phyloP scores from a whole-genome alignment of 306 rosid genomes.

The Citrullus colocynthis region DNA sequence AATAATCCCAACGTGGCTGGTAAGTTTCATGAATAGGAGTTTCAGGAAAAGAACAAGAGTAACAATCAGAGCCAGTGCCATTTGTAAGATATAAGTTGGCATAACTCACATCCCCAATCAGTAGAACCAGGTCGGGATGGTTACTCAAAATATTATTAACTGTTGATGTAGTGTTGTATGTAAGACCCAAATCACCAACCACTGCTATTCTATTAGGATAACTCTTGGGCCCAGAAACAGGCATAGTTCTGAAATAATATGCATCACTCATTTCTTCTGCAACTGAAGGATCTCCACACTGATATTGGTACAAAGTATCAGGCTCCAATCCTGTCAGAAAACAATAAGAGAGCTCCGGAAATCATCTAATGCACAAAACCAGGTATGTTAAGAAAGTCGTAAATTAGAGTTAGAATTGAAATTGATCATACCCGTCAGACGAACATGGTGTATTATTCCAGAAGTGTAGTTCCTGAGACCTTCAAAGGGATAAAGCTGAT shows the following conservation, averaged over 20 bases:
- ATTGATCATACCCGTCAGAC: slow-evolving; percentile 41
- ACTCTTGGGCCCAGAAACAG: slow-evolving; percentile 56
- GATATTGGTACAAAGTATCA: slow-evolving; percentile 60
- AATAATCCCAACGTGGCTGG: slow-evolving; percentile 95
- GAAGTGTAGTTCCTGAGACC: slow-evolving; percentile 90
- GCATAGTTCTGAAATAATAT: slow-evolving; percentile 72
- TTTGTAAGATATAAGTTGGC: slow-evolving; percentile 69
- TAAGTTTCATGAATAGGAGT: slow-evolving; percentile 83
- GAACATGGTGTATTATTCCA: slow-evolving; percentile 91
- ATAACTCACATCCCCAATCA: slow-evolving; percentile 65
- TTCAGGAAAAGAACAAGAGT: slow-evolving; percentile 55
- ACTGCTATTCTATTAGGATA: slow-evolving; percentile 78
- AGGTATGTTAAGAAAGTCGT: background rate
- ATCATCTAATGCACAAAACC: background rate
- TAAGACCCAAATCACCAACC: slow-evolving; percentile 84
- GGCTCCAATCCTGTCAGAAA: slow-evolving; percentile 42
- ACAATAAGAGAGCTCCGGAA: background rate
- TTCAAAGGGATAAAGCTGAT: slow-evolving; percentile 76
- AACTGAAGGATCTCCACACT: slow-evolving; percentile 67
- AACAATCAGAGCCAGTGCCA: slow-evolving; percentile 68
- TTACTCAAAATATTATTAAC: slow-evolving; percentile 50
- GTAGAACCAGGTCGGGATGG: slow-evolving; percentile 63
- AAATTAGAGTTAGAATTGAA: too few species aligned
- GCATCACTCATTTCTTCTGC: slow-evolving; percentile 56
- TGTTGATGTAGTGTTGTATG: slow-evolving; percentile 74